A percentile compares a stretch with the other conserved stretches of the same genome.
These are phyloP conservation scores for Limonomyces culmigenus DNA, from an alignment of 1,284 basidiomycete species.

Conservation along the genomic window DNA sequence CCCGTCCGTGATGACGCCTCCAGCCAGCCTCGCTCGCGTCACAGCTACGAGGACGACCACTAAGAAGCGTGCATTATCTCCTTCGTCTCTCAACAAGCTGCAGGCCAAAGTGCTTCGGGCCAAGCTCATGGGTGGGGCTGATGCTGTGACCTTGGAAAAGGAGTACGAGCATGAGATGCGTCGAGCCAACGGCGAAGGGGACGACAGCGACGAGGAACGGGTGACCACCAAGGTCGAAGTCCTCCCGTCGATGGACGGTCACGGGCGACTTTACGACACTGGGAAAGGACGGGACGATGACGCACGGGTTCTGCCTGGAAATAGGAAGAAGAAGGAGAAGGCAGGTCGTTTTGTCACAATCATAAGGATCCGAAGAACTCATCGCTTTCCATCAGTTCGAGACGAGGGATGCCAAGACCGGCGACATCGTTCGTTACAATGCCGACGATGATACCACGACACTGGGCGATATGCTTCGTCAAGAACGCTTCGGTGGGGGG, in stretches of 20 bases:
- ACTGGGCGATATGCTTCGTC: conserved; percentile 82
- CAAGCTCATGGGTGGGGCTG: conserved; percentile 63
- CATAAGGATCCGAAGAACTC: no score
- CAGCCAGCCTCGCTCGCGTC: conserved; percentile 14
- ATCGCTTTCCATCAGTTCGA: conserved; percentile 45
- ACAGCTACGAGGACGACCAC: conserved; percentile 14
- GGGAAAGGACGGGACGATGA: conserved; percentile 56
- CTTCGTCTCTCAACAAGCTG: conserved; percentile 76
- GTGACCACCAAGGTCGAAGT: conserved; percentile 51
- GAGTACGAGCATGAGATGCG: conserved; percentile 64
- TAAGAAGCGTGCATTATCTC: conserved; percentile 33
- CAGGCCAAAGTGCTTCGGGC: conserved; percentile 90
- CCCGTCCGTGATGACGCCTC: conserved; percentile 77
- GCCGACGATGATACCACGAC: conserved; percentile 80
- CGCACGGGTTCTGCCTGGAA: conserved; percentile 33
- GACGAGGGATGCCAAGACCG: conserved; percentile 77
- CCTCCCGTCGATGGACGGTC: conserved; percentile 79
- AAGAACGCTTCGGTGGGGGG: conserved; percentile 84
- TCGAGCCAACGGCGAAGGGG: conserved; percentile 25
- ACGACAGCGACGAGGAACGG: conserved; percentile 25
- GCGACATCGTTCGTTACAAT: conserved; percentile 73
- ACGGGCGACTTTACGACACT: conserved; percentile 82
- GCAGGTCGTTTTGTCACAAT: conserved; percentile 20
- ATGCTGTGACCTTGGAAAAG: conserved; percentile 60
- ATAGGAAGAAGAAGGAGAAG: conserved; percentile 64